Evolutionary conservation across 768 basidiomycete species (phyloP).

Genomic region (Russula abietina): DNA sequence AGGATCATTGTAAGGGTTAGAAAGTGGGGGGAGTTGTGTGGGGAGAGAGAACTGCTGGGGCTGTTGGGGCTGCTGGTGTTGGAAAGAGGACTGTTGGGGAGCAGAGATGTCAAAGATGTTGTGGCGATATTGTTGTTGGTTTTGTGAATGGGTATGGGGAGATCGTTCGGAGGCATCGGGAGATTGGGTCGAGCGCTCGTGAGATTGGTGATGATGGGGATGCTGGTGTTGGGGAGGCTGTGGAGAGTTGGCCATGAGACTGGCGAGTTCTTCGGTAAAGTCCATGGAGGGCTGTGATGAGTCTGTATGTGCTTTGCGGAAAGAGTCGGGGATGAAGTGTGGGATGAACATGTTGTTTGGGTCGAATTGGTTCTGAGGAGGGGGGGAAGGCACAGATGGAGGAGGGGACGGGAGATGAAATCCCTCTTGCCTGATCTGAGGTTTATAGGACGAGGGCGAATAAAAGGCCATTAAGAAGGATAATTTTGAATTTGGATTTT

Average conservation of each 20-base stretch:
- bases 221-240: constrained; percentile 22
- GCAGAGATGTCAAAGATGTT: constrained; percentile 62
- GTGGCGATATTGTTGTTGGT: constrained; percentile 32
- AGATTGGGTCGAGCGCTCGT: constrained; percentile 42
- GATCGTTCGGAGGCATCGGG: constrained; percentile 25
- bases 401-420: constrained; percentile 56
- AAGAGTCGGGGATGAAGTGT: constrained; percentile 48
- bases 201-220: constrained; percentile 32
- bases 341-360: constrained; percentile 40
- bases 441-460: constrained; percentile 41
- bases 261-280: constrained; percentile 64
- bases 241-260: constrained; percentile 42
- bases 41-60: constrained; percentile 30
- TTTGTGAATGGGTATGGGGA: constrained; percentile 31
- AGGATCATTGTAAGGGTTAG: constrained; percentile 30
- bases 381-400: constrained; percentile 30
- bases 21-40: constrained; percentile 28
- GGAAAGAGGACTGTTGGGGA: constrained; percentile 33
- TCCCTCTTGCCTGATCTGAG: constrained; percentile 65
- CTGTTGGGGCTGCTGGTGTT: constrained; percentile 30
- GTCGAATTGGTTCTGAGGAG: constrained; percentile 30
- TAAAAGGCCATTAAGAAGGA: constrained; percentile 34
- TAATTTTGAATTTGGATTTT: neutral
- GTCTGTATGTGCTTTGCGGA: constrained; percentile 46
- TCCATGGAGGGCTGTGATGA: constrained; percentile 35